phyloP scores from a whole-genome alignment of 2,329 filamentous ascomycete genomes.

The Nemania sp. region DNA sequence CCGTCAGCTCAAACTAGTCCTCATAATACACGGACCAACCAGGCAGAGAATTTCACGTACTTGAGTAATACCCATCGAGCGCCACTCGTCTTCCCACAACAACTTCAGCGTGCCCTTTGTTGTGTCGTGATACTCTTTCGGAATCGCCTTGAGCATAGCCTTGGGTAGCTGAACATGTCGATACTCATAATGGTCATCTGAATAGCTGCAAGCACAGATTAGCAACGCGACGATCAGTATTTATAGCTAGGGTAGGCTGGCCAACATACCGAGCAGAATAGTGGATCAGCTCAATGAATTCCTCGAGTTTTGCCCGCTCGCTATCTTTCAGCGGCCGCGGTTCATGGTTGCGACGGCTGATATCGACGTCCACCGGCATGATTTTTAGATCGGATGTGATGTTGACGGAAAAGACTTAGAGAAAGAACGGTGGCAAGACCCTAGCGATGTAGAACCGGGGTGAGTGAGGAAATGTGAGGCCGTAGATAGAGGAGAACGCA shows the following conservation, averaged over 20 bases:
- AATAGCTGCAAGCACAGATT: constrained; percentile 73
- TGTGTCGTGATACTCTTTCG: constrained; percentile 91
- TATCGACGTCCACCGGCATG: constrained; percentile 75
- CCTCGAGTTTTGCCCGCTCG: constrained; percentile 86
- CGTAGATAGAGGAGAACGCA: background rate
- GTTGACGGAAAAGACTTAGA: background rate
- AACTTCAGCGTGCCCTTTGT: constrained; percentile 93
- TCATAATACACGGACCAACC: background rate
- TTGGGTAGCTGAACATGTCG: constrained; percentile 98
- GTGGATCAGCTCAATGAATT: constrained; percentile 93
- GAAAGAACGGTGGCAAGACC: background rate
- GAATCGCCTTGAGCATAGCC: constrained; percentile 97
- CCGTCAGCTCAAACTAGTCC: constrained; percentile 23
- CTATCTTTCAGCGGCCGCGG: constrained; percentile 82
- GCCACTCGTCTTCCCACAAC: constrained; percentile 98
- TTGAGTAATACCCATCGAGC: constrained; percentile 96
- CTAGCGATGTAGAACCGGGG: constrained; percentile 2
- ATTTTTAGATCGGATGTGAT: constrained; percentile 22
- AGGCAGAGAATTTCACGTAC: constrained; percentile 60
- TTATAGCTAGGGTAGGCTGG: constrained; percentile 5
- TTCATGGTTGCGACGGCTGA: constrained; percentile 85
- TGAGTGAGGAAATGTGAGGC: constrained; percentile 2
- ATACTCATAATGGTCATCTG: constrained; percentile 93
- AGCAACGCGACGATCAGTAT: constrained; percentile 9
- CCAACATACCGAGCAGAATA: constrained; percentile 85